phyloP scores from a whole-genome alignment of 257 asterid species.

The Mentha longifolia region DNA sequence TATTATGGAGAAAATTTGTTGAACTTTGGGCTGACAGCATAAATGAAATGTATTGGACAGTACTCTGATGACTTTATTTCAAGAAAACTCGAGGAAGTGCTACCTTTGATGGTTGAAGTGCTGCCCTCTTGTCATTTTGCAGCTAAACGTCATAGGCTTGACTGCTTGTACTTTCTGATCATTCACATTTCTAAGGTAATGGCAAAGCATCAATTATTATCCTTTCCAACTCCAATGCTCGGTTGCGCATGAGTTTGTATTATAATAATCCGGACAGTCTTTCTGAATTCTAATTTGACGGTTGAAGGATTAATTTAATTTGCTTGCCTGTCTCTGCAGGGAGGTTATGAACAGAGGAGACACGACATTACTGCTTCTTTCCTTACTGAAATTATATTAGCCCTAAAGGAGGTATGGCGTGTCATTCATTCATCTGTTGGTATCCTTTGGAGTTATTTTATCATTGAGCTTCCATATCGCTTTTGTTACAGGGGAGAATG shows the following conservation, averaged over 20 bases:
- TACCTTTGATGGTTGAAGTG: constrained; percentile 75
- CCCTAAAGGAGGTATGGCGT: constrained; percentile 79
- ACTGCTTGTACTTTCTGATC: constrained; percentile 81
- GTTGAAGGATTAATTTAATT: constrained; percentile 21
- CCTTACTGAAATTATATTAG: constrained; percentile 86
- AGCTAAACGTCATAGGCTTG: constrained; percentile 91
- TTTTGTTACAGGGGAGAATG: constrained; percentile 3
- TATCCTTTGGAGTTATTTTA: constrained; percentile 24
- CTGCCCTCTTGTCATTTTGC: constrained; percentile 89
- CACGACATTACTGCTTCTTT: constrained; percentile 64
- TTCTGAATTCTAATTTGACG: background rate
- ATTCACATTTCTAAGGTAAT: constrained; percentile 80
- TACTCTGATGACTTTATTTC: constrained; percentile 61
- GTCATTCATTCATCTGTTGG: constrained; percentile 17
- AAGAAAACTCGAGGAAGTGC: constrained; percentile 66
- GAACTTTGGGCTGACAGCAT: constrained; percentile 26
- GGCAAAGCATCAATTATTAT: constrained; percentile 9
- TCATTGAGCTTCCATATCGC: constrained; percentile 4
- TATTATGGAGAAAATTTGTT: constrained; percentile 12
- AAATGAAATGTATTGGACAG: constrained; percentile 46
- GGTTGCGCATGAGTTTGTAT: constrained; percentile 16
- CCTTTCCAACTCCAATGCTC: constrained; percentile 16
- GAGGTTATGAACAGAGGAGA: constrained; percentile 58
- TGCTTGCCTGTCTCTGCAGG: constrained; percentile 52
- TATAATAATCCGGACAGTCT: background rate